These are phyloP conservation scores for Carex scoparia DNA, from an alignment of 176 grass and related monocot species.

Conservation along the genomic window DNA sequence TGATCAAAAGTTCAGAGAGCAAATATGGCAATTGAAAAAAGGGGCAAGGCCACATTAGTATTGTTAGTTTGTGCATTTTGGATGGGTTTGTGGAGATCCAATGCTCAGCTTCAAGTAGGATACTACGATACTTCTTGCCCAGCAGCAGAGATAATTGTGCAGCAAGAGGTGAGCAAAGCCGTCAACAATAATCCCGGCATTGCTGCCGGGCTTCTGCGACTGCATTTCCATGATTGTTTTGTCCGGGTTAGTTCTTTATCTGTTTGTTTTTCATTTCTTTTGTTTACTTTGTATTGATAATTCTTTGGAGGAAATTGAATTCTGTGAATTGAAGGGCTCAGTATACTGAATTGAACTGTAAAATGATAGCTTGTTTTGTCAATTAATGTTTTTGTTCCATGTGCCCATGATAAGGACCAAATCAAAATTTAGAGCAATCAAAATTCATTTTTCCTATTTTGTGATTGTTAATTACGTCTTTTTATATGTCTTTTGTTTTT, in stretches of 20 bases:
- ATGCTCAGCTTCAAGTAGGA: slow-evolving; percentile 51
- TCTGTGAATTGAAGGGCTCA: not conserved
- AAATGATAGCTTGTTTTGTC: not conserved
- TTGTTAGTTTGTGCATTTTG: slow-evolving; percentile 27
- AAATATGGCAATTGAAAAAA: slow-evolving; percentile 16
- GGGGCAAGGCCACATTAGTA: not conserved
- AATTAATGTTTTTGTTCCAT: not conserved
- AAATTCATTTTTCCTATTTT: not conserved
- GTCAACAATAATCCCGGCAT: slow-evolving; percentile 45
- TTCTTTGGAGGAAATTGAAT: not conserved
- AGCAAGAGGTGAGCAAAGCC: slow-evolving; percentile 66
- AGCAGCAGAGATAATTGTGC: slow-evolving; percentile 61
- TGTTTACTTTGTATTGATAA: not conserved
- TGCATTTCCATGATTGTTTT: slow-evolving; percentile 92
- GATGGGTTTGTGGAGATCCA: slow-evolving; percentile 28
- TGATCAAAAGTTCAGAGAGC: not conserved
- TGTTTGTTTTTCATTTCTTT: not conserved
- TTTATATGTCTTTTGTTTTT: not conserved
- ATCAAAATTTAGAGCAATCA: not conserved
- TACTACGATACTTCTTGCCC: slow-evolving; percentile 74
- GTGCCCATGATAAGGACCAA: not conserved
- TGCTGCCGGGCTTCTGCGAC: slow-evolving; percentile 54
- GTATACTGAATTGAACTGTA: not conserved
- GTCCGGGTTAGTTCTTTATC: slow-evolving; percentile 39
- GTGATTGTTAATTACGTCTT: not conserved